Evolutionary conservation across 352 stramenopile species (phyloP), one percentile per base, ranked within the genome.

Genomic region (Phytophthora fragariae): DNA sequence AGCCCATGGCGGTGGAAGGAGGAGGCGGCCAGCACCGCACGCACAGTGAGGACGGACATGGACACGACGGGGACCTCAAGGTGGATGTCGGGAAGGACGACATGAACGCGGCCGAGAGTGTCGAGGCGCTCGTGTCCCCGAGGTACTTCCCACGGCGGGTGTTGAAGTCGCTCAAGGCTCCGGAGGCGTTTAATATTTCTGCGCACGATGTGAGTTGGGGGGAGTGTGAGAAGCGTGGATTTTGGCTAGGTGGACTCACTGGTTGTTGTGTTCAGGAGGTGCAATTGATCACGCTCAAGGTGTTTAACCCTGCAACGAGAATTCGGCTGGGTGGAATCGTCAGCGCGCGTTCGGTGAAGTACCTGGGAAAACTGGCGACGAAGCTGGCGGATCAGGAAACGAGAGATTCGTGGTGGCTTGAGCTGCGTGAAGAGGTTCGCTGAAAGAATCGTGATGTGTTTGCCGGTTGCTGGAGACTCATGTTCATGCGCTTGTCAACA

Each of bases 331-430:
- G 86, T 39, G 89, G 92, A 19, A 93, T 98, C 39, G 90, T 98
- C 6, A 94, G 92, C 24, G 85, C 90, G 8, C 78, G 92, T 5
- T 95, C 90, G 6, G 91, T 98, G 12, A 98, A 98, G 58, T 98
- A 96, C 69, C 62, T 98, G 12, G 91, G 92, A 6, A 94, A 95
- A 63, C 81, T 99, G 31, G 96, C 96, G 6, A 98, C 94, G 5
- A 99, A 99, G 59, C 75, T 99, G 8, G 97, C 93, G 0, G 98
- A 99, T 78, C 97, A 99, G 68, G 97, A 99, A 70, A 99, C 97
- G 1, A 81, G 98, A 65, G 98, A 99, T 73, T 97, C 94, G 15
- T 99, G 98, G 98, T 99, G 98, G 98, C 89, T 94, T 21, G 97
- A 99, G 72, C 84, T 99, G 6, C 87, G 98, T 33, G 97, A 99